phyloP scores from a whole-genome alignment of 352 stramenopile genomes.

The Globisporangium mamillatum region DNA sequence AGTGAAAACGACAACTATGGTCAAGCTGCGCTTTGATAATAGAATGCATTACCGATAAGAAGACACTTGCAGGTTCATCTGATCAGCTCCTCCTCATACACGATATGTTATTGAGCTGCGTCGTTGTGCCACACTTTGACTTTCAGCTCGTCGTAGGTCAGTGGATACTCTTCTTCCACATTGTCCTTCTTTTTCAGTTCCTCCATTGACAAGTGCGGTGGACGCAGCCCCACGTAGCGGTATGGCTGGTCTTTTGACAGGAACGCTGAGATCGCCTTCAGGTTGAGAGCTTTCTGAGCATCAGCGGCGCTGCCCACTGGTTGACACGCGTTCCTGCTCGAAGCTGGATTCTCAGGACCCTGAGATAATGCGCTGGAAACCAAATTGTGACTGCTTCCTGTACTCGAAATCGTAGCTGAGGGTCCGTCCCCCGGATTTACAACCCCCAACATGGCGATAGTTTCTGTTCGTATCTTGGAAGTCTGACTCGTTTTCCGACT shows the following conservation, averaged over 20 bases:
- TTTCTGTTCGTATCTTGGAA: not conserved
- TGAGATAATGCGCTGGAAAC: not conserved
- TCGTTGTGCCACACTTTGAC: conserved; percentile 74
- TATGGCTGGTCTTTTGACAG: conserved; percentile 72
- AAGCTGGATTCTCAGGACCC: not conserved
- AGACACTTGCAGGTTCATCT: not conserved
- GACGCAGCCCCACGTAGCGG: conserved; percentile 56
- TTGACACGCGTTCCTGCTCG: not conserved
- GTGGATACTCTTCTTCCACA: conserved; percentile 83
- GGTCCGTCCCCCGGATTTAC: not conserved
- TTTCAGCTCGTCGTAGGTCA: conserved; percentile 86
- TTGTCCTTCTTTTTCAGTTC: conserved; percentile 85
- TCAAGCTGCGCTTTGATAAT: conserved; percentile 22
- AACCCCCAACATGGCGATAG: not conserved
- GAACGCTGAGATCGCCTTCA: conserved; percentile 35
- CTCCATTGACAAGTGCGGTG: conserved; percentile 69
- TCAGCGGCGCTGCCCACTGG: not conserved
- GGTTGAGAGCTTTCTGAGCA: conserved; percentile 23
- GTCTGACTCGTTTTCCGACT: conserved; percentile 1
- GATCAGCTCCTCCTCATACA: not conserved
- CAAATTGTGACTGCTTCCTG: conserved; percentile 11
- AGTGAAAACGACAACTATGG: conserved; percentile 8
- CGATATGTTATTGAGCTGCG: conserved; percentile 7
- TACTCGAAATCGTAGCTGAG: not conserved
- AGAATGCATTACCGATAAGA: conserved; percentile 24